Evolutionary conservation across 176 grass and related monocot species (phyloP).

Genomic region (Phoenix roebelenii): DNA sequence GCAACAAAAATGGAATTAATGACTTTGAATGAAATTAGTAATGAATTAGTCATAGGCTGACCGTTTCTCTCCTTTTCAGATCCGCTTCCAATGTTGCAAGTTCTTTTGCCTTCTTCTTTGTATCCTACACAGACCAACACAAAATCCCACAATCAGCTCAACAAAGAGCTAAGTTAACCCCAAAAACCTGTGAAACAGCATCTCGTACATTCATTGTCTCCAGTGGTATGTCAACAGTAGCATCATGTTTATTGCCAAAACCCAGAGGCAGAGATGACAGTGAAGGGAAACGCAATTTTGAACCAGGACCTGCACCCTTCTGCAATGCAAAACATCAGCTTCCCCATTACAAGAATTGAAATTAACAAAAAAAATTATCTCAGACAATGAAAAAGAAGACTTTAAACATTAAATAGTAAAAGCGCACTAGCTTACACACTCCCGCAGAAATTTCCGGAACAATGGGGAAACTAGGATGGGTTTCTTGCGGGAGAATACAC

Average conservation of each 20-base stretch:
- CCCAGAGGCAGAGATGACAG: slow-evolving; percentile 34
- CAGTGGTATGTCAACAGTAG: slow-evolving; percentile 51
- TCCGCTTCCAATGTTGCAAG: slow-evolving; percentile 66
- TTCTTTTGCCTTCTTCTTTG: slow-evolving; percentile 54
- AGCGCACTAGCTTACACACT: too few relatives aligned
- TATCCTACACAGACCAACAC: slow-evolving; percentile 28
- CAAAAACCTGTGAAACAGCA: slow-evolving; percentile 3
- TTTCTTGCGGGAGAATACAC: too few relatives aligned
- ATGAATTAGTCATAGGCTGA: slow-evolving; percentile 13
- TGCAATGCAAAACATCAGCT: slow-evolving; percentile 21
- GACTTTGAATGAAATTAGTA: too few relatives aligned
- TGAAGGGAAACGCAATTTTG: slow-evolving; percentile 37
- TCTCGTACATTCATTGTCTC: slow-evolving; percentile 55
- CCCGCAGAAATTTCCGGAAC: too few relatives aligned
- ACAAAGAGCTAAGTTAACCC: not conserved
- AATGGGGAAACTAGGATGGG: too few relatives aligned
- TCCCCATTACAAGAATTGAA: not conserved
- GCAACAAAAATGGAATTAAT: too few relatives aligned
- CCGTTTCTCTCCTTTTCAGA: slow-evolving; percentile 61
- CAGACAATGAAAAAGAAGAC: too few relatives aligned
- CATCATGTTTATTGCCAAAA: slow-evolving; percentile 44
- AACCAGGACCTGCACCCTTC: slow-evolving; percentile 42
- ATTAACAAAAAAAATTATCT: not conserved
- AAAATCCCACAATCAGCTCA: slow-evolving; percentile 1
- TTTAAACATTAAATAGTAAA: too few relatives aligned